These are phyloP conservation scores for Oldenlandia corymbosa DNA, from an alignment of 257 asterid species.

Conservation along the genomic window DNA sequence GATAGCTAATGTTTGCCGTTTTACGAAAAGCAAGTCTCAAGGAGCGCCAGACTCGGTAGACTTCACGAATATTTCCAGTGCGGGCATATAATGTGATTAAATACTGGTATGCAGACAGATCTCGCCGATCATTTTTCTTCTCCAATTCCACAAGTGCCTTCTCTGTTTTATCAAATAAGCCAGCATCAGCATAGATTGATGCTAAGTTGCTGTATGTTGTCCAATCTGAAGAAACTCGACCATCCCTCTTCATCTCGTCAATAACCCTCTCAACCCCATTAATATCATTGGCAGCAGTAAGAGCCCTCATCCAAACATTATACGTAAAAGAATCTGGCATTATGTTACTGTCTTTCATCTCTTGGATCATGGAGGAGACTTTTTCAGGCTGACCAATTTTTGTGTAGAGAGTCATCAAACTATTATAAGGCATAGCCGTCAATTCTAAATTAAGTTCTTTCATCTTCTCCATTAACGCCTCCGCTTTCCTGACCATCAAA, in stretches of 20 bases:
- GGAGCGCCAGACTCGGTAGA: slow-evolving; percentile 89
- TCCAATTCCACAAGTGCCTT: slow-evolving; percentile 83
- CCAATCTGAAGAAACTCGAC: slow-evolving; percentile 83
- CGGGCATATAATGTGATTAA: slow-evolving; percentile 79
- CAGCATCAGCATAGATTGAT: slow-evolving; percentile 77
- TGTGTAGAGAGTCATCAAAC: slow-evolving; percentile 74
- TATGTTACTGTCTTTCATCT: slow-evolving; percentile 68
- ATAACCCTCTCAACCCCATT: slow-evolving; percentile 80
- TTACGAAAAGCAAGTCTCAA: slow-evolving; percentile 74
- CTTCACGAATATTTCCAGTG: slow-evolving; percentile 73
- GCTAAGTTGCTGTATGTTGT: slow-evolving; percentile 92
- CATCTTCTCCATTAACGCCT: slow-evolving; percentile 68
- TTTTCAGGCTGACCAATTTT: slow-evolving; percentile 49
- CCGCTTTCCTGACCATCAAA: slow-evolving; percentile 64
- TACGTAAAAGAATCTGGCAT: slow-evolving; percentile 69
- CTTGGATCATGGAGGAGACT: slow-evolving; percentile 67
- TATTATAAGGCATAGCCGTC: slow-evolving; percentile 80
- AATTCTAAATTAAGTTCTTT: slow-evolving; percentile 72
- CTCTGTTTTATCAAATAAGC: slow-evolving; percentile 64
- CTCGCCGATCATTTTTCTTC: slow-evolving; percentile 48
- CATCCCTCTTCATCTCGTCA: slow-evolving; percentile 95
- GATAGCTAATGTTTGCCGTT: slow-evolving; percentile 76
- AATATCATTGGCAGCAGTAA: slow-evolving; percentile 66
- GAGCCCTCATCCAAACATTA: slow-evolving; percentile 95
- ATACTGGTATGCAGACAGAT: slow-evolving; percentile 66